Base-by-base conservation (phyloP, 2,329 filamentous ascomycete species). In the Sporothrix variecibatus region DNA sequence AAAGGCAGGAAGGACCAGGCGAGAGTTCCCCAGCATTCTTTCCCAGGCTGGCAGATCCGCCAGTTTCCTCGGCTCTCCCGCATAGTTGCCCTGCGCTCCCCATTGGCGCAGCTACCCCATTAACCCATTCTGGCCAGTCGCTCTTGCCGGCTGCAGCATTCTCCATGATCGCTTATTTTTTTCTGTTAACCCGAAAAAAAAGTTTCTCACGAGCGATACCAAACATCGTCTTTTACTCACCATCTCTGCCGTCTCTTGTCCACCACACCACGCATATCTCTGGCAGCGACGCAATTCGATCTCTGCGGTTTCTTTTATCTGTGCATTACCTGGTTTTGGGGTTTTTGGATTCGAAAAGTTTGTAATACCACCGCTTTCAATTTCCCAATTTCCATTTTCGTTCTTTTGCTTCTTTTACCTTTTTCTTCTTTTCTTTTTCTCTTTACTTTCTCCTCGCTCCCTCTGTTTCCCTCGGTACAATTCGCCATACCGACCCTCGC, bases 201-300 rank as follows among this genome's bases (percentile, higher is more conserved):
- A 74, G 71, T 72, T 71, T 76, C 76, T 77, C 75, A 77, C 75
- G 73, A 74, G 73, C 70, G 70, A 65, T 74, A 69, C 68, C 65
- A 64, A 60, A 75, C 71, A 73, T 7, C 20, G 11, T 51, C 34
- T 60, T 69, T 56, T 40, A n/a, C 51, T 28, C 28, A 70, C n/a
- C 38, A 23, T 68, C 26, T 74, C 28, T 67, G 26, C 31, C 68
- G 23, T n/a, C 62, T 68, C 43, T 68, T 53, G 34, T 31, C 71
- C 38, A 69, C 73, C 56, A 56, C 56, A 34, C 38, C 72, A 49
- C 65, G 40, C 64, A 38, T 49, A 40, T 68, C 71, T 28, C 23
- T 60, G 71, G 71, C 74, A 46, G 74, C 72, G 58, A 67, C 71
- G 64, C 69, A 74, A 69, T 64, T 28, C 31, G 70, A 56, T 67